Evolutionary conservation across 352 stramenopile species (phyloP).

Genomic region (Globisporangium alternatum): DNA sequence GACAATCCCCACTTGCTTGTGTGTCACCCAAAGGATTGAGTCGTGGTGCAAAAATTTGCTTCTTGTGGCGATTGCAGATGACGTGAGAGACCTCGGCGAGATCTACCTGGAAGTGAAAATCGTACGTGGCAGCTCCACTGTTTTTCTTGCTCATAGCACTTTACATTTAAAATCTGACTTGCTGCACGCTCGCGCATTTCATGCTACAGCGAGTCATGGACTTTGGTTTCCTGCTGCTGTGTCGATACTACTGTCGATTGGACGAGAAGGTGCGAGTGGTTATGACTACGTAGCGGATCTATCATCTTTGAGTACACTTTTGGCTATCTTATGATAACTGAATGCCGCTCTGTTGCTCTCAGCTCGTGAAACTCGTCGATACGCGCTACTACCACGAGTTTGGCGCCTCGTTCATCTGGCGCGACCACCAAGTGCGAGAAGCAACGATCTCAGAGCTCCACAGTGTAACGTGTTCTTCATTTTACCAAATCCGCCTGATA

Average conservation of each 20-base stretch:
- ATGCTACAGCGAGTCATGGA: conserved; percentile 46
- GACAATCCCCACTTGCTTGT: not conserved
- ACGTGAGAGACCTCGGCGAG: conserved; percentile 60
- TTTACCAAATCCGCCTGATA: not conserved
- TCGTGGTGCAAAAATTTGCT: not conserved
- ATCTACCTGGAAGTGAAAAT: conserved; percentile 60
- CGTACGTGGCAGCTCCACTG: conserved; percentile 20
- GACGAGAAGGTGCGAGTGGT: conserved; percentile 44
- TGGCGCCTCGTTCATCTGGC: conserved; percentile 44
- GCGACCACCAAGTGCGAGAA: conserved; percentile 47
- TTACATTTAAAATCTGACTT: not conserved
- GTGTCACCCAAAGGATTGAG: not conserved
- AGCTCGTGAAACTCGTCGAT: conserved; percentile 49
- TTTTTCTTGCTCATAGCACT: not conserved
- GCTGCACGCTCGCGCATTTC: not conserved
- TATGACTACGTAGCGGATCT: not conserved
- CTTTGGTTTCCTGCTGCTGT: conserved; percentile 65
- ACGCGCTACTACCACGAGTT: conserved; percentile 72
- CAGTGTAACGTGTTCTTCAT: conserved; percentile 23
- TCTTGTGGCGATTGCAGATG: conserved; percentile 30
- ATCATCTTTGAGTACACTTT: not conserved
- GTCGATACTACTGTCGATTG: conserved; percentile 59
- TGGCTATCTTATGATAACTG: not conserved
- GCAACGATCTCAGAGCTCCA: conserved; percentile 32
- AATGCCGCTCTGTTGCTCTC: not conserved